These are phyloP conservation scores for Chaetomiaceae sp. DNA, from an alignment of 2,329 filamentous ascomycete genomes.

Conservation along the genomic window DNA sequence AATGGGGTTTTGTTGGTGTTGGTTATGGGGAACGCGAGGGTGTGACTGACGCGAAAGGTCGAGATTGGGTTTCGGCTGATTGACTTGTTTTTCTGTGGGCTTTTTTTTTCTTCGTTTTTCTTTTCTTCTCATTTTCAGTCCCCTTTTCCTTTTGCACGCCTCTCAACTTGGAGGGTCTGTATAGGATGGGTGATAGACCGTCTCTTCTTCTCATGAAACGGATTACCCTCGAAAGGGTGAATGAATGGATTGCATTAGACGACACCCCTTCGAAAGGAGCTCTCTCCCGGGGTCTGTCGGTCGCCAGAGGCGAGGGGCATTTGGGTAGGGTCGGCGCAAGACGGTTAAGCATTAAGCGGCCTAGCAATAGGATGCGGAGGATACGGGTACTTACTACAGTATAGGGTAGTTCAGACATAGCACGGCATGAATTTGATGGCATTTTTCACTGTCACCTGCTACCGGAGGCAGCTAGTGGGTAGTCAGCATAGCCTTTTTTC, in stretches of 20 bases:
- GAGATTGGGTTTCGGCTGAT: neutral
- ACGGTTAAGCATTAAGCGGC: neutral
- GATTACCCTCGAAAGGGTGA: neutral
- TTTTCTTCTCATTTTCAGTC: neutral
- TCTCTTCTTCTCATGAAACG: neutral
- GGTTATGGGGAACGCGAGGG: slow-evolving; percentile 38
- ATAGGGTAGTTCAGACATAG: no score
- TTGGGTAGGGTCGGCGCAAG: neutral
- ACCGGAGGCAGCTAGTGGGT: neutral
- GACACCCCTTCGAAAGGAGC: neutral
- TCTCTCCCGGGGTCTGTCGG: neutral
- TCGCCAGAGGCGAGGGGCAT: neutral
- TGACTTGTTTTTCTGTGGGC: no score
- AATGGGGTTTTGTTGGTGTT: slow-evolving; percentile 50
- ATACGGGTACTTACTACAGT: neutral
- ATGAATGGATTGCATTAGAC: neutral
- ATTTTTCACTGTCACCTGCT: neutral
- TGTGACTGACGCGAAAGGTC: slow-evolving; percentile 7
- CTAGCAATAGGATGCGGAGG: neutral
- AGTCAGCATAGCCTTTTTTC: neutral
- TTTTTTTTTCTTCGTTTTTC: neutral
- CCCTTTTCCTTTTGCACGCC: neutral
- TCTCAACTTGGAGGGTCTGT: no score
- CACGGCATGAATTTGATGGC: neutral
- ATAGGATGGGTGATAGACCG: no score